Base-by-base conservation (phyloP, 306 rosid species). In the Lotus japonicus region DNA sequence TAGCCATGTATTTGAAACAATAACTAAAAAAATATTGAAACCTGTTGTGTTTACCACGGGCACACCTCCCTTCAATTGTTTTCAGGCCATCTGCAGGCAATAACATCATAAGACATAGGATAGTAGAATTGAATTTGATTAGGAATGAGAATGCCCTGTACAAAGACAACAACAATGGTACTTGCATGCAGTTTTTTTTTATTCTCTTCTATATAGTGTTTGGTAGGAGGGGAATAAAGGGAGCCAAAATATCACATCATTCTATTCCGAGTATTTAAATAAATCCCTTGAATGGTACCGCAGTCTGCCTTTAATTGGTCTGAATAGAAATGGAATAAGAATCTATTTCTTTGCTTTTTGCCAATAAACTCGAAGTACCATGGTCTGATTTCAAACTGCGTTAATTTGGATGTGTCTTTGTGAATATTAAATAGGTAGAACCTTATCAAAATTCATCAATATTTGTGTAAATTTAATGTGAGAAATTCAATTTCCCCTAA, bases 51-150 rank as follows among this genome's bases (percentile, higher is more conserved):
- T 83, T 65, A 28, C 72, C 81, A 44, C 44, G 4, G 58, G 86
- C 92, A 64, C 86, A 86, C 84, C 89, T 91, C 74, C 85, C 95
- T 72, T 91, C 95, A 73, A 88, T 33, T 79, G 83, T 83, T 81
- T 90, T 88, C 64, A 71, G 77, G 76, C 90, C 97, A 79, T 83
- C 95, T 90, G 81, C 72, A 67, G 33, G 58, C 59, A 82, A 70
- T 38, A 60, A 70, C 51, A 70, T 71, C 58, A 80, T 71, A 42
- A 70, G 58, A 50, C 52, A 62, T 31, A 0, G 70, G 1, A 31
- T 31, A 0, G 70, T 6, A 72, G 17, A 55, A 11, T 59, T 17
- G 35, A 33, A 36, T 57, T 72, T 64, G 50, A 62, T n/a, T 15
- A 39, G 67, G 66, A 76, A 49, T 38, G 41, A 59, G 12, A 59